phyloP scores from a whole-genome alignment of 106 monocot genomes.

The Platanthera zijinensis region DNA sequence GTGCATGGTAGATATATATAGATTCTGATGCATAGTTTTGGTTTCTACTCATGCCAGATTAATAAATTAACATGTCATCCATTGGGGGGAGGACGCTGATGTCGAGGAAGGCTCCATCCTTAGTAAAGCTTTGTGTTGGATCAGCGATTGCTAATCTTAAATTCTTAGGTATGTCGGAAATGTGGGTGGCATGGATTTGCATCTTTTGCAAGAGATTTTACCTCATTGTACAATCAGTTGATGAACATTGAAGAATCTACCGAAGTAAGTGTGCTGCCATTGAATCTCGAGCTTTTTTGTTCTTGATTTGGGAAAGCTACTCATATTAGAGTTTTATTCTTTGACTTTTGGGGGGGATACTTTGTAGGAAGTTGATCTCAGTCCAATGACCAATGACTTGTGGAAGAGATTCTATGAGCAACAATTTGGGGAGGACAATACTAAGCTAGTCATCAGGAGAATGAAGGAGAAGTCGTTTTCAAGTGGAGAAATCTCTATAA shows the following conservation, averaged over 20 bases:
- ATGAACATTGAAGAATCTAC: slow-evolving; percentile 55
- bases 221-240: slow-evolving; percentile 69
- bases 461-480: slow-evolving; percentile 59
- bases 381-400: slow-evolving; percentile 55
- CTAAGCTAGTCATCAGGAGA: slow-evolving; percentile 34
- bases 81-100: neutral
- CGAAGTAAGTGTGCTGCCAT: slow-evolving; percentile 24
- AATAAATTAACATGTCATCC: too few species aligned
- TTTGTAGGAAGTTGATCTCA: slow-evolving; percentile 35
- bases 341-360: neutral
- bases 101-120: slow-evolving; percentile 25
- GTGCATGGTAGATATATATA: too few species aligned
- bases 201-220: slow-evolving; percentile 52
- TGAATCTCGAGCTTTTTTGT: neutral
- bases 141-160: slow-evolving; percentile 50
- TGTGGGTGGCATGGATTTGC: slow-evolving; percentile 52
- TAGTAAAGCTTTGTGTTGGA: slow-evolving; percentile 56
- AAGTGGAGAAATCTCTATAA: slow-evolving; percentile 67
- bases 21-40: too few species aligned
- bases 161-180: slow-evolving; percentile 41
- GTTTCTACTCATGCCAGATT: too few species aligned
- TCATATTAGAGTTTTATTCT: neutral
- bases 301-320: too few species aligned
- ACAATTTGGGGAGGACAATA: slow-evolving; percentile 56
- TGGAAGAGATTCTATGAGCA: slow-evolving; percentile 83